phyloP scores from a whole-genome alignment of 75 land plant genomes.

The Selaginella moellendorffii region DNA sequence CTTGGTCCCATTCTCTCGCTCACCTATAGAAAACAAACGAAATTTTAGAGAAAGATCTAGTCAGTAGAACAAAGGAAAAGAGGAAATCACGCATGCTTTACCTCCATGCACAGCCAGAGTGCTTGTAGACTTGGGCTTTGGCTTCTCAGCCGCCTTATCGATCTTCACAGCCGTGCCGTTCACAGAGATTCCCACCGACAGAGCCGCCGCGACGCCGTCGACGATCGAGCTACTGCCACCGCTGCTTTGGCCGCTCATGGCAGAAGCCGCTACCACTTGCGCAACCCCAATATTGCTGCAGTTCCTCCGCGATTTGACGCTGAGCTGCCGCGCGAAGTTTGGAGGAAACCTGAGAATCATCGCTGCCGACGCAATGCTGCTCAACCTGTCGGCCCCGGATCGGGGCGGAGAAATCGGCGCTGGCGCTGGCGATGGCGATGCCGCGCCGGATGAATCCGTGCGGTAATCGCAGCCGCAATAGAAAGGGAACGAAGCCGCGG shows the following conservation, averaged over 20 bases:
- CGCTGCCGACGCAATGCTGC: slow-evolving; percentile 18
- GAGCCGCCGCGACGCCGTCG: not conserved
- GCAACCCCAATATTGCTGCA: slow-evolving; percentile 99
- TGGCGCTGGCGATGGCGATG: slow-evolving; percentile 5
- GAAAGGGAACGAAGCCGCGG: slow-evolving; percentile 1
- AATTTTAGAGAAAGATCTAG: not conserved
- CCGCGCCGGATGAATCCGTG: slow-evolving; percentile 17
- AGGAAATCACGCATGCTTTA: slow-evolving; percentile 10
- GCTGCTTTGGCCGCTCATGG: slow-evolving; percentile 17
- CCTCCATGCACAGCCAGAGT: slow-evolving; percentile 72
- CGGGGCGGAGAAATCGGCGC: too few relatives aligned
- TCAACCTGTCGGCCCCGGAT: slow-evolving; percentile 1
- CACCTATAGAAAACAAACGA: slow-evolving; percentile 41
- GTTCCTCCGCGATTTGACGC: slow-evolving; percentile 80
- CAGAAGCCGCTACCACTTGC: slow-evolving; percentile 91
- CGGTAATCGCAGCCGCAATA: slow-evolving; percentile 10
- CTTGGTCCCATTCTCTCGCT: slow-evolving; percentile 49
- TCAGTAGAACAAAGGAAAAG: not conserved
- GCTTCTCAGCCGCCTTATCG: slow-evolving; percentile 3
- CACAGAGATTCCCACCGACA: too few relatives aligned
- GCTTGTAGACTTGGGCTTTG: slow-evolving; percentile 12
- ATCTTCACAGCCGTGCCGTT: not conserved
- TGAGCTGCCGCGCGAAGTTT: slow-evolving; percentile 91
- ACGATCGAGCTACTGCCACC: not conserved
- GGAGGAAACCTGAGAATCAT: slow-evolving; percentile 78